These are phyloP conservation scores for Babesia ovis DNA, from an alignment of 169 alveolate genomes.

Conservation along the genomic window DNA sequence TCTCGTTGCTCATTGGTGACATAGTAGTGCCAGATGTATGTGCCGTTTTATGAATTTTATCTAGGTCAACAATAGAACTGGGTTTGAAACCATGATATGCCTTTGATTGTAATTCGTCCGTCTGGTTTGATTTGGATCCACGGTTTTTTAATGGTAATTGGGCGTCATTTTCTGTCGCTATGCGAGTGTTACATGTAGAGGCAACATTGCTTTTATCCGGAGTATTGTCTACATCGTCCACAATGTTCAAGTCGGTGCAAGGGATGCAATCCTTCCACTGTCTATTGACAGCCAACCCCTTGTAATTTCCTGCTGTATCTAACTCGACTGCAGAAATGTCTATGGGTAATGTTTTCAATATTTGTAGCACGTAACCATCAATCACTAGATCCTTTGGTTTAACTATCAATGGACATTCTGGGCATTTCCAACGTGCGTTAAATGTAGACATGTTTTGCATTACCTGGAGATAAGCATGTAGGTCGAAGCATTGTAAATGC, in stretches of 20 bases:
- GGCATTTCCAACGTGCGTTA: conserved; percentile 92
- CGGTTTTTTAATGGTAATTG: neutral
- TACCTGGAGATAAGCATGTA: conserved; percentile 84
- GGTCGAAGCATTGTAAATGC: conserved; percentile 91
- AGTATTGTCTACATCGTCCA: neutral
- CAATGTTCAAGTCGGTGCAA: neutral
- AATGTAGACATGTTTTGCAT: conserved; percentile 88
- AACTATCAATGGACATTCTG: conserved; percentile 84
- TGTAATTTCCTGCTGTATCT: conserved; percentile 44
- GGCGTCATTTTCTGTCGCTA: neutral
- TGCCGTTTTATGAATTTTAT: neutral
- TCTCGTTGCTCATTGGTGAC: neutral
- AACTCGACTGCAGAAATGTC: conserved; percentile 67
- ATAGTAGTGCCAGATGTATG: neutral
- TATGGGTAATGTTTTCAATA: conserved; percentile 69
- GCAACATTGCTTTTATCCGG: neutral
- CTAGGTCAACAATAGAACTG: neutral
- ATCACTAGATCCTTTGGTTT: conserved; percentile 85
- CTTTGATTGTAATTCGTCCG: neutral
- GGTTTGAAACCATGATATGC: neutral
- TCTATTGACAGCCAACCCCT: neutral
- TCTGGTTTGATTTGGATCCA: neutral
- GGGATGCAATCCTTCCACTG: neutral
- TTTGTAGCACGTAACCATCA: conserved; percentile 79
- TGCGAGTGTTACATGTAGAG: neutral